Evolutionary conservation across 1,284 basidiomycete genomes (phyloP).

Genomic region (Tilletia caries): DNA sequence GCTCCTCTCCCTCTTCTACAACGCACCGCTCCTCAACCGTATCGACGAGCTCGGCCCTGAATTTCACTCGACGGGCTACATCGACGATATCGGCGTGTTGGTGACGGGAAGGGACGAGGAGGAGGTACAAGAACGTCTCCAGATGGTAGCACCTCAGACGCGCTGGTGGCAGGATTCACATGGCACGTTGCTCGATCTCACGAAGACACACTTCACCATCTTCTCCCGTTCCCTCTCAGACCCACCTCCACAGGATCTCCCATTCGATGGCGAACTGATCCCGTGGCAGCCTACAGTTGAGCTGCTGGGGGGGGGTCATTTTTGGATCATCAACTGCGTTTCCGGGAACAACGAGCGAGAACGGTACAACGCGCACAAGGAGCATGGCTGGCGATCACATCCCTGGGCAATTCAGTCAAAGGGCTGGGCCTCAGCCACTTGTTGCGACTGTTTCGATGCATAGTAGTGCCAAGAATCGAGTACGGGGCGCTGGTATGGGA

Average conservation of each 20-base stretch:
- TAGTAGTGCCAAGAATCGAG: neutral
- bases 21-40: neutral
- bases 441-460: neutral
- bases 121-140: neutral
- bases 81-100: neutral
- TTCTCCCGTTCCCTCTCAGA: neutral
- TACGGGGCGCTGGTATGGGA: neutral
- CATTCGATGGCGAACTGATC: neutral
- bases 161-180: neutral
- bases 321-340: neutral
- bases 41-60: neutral
- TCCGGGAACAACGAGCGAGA: neutral
- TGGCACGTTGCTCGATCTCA: neutral
- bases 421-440: neutral
- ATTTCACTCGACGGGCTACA: neutral
- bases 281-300: neutral
- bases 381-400: neutral
- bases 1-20: neutral
- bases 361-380: neutral
- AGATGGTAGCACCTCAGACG: neutral
- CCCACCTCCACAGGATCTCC: neutral
- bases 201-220: neutral
- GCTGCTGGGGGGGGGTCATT: neutral
- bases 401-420: neutral
- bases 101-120: neutral